A percentile compares a stretch with the other conserved stretches of the same genome.
Conservation (phyloP, 129 eudicot species). For the Flaveria linearis region DNA sequence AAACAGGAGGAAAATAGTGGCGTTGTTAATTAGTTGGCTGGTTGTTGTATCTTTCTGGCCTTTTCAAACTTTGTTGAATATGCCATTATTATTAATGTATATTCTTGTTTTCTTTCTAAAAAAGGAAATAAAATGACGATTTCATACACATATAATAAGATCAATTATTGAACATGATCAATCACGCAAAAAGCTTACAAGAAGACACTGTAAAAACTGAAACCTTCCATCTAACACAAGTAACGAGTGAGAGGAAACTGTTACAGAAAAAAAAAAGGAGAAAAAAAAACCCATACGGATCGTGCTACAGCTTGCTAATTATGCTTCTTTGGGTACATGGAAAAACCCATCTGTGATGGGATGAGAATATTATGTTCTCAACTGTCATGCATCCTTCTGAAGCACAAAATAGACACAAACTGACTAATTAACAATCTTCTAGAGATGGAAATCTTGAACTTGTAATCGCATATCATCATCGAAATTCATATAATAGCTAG, state of each 20-base stretch:
- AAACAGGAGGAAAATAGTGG: background rate
- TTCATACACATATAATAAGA: slow-evolving; percentile 3
- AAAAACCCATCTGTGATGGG: slow-evolving; percentile 11
- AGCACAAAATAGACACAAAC: background rate
- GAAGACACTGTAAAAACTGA: background rate
- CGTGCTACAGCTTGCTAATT: background rate
- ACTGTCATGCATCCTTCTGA: slow-evolving; percentile 12
- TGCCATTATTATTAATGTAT: background rate
- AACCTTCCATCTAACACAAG: slow-evolving; percentile 9
- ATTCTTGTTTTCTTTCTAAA: background rate
- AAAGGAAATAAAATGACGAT: background rate
- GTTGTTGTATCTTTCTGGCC: background rate
- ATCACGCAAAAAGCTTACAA: slow-evolving; percentile 21
- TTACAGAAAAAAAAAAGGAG: background rate
- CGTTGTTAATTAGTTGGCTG: background rate
- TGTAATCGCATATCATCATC: background rate
- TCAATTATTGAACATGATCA: slow-evolving; percentile 20
- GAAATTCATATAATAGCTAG: slow-evolving; percentile 16
- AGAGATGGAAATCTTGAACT: background rate
- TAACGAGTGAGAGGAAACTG: background rate
- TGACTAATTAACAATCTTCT: background rate
- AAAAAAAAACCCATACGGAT: background rate
- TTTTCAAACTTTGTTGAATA: background rate
- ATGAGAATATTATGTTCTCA: background rate
- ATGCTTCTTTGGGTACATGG: slow-evolving; percentile 1